Evolutionary conservation across 352 stramenopile species (phyloP).

Genomic region (Pelagophyceae sp.): DNA sequence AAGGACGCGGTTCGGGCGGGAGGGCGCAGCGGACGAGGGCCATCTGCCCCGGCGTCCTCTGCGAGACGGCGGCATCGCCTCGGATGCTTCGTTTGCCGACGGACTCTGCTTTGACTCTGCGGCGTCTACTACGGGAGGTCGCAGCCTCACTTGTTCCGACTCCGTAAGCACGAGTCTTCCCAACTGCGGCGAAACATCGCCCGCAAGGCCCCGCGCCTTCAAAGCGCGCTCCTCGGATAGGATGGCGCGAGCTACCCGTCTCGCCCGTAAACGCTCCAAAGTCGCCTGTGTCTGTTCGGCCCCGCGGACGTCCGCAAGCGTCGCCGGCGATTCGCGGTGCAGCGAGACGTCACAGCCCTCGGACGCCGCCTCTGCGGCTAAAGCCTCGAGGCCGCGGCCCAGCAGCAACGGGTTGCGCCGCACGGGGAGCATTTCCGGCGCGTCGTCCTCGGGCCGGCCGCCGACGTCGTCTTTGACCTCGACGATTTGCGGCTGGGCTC

Average conservation of each 20-base stretch:
- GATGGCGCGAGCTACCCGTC: slow-evolving; percentile 1
- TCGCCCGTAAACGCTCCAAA: background rate
- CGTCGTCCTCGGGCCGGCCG: background rate
- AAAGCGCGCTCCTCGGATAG: background rate
- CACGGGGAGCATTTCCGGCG: background rate
- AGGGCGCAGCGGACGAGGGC: too few relatives aligned
- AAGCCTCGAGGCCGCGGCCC: background rate
- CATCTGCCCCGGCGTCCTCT: too few relatives aligned
- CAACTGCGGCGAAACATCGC: background rate
- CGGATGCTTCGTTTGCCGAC: too few relatives aligned
- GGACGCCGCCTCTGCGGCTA: background rate
- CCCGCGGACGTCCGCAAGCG: background rate
- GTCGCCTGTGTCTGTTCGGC: background rate
- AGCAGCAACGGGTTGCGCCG: background rate
- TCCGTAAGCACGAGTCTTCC: background rate
- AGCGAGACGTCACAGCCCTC: background rate
- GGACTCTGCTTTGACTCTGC: too few relatives aligned
- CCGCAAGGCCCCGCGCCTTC: background rate
- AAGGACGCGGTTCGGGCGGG: too few relatives aligned
- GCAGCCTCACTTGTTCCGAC: background rate
- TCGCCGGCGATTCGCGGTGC: background rate
- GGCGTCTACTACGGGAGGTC: background rate
- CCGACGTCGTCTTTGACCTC: background rate
- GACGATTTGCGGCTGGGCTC: background rate
- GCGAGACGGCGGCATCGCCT: too few relatives aligned